Base-by-base conservation (phyloP, 2,329 filamentous ascomycete genomes). In the Fusarium newnesense region DNA sequence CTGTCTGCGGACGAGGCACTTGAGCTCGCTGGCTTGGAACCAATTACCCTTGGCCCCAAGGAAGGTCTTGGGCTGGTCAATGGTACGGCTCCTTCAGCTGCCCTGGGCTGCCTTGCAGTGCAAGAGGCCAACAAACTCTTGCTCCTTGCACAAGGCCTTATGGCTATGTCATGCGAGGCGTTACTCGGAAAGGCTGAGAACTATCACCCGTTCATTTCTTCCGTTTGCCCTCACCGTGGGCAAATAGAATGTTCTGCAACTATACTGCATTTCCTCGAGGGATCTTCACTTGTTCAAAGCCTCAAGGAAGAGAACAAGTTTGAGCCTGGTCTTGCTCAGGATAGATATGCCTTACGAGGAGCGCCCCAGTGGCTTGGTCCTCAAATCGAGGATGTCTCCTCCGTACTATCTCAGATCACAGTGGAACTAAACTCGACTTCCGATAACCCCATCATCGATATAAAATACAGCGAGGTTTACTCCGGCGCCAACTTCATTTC, bases 261-360 rank as follows among this genome's bases (percentile, higher is more conserved):
- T 5, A 53, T 37, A 0, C 3, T 37, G 1, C 49, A 53, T 2
- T 37, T 28, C 5, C 49, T 53, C 0, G 1, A 6, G 2, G 49
- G 49, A 16, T 53, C 49, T 3, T 53, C 8, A 0, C 47, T 50
- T 1, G 30, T 50, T 24, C 30, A 37, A 37, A 8, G 12, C 0
- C 9, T 4, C 2, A 19, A 50, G 5, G 32, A 37, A 2, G 49
- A 37, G 18, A n/a, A 53, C 1, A 53, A 26, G 12, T 9, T 53
- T 0, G 26, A 7, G 2, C n/a, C 49, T 1, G n/a, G 49, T 11
- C 32, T 52, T 6, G 30, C 32, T 0, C 49, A 52, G 5, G 32
- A 52, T 11, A 36, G 32, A 36, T 52, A 52, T 11, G 49, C 49
- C 3, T 26, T 53, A 3, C 2, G 32, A 2, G 49, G 32, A 2